Conservation (phyloP, 2,329 filamentous ascomycete genomes). For the Colletotrichum salicis region DNA sequence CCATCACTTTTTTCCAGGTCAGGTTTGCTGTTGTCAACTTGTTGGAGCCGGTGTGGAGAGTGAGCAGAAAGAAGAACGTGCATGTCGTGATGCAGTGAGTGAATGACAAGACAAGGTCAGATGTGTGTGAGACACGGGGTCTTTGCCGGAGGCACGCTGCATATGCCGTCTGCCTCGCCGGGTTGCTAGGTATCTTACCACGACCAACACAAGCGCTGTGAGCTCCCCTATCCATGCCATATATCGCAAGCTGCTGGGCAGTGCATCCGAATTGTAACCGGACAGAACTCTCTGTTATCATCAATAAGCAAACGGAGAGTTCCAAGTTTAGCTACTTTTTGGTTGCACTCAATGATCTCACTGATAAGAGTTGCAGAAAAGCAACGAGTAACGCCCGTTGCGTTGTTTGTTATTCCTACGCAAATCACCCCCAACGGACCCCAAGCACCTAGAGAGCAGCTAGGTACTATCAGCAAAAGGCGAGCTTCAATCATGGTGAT, state of each 20-base stretch:
- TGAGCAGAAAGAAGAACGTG: neutral
- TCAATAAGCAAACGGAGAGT: constrained; percentile 18
- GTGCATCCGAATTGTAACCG: neutral
- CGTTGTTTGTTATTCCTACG: neutral
- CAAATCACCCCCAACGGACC: neutral
- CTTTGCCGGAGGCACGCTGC: constrained; percentile 27
- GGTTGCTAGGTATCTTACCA: neutral
- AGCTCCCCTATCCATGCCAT: neutral
- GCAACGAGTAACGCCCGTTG: constrained; percentile 4
- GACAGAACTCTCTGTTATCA: constrained; percentile 13
- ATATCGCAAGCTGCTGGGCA: neutral
- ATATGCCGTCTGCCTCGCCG: constrained; percentile 21
- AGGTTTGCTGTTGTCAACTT: neutral
- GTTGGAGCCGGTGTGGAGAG: neutral
- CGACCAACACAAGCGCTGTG: neutral
- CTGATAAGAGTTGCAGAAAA: constrained; percentile 26
- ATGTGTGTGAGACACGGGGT: constrained; percentile 15
- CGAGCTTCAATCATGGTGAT: neutral
- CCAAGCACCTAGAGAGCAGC: neutral
- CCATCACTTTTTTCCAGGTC: neutral
- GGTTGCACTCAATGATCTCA: constrained; percentile 6
- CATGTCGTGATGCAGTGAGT: constrained; percentile 17
- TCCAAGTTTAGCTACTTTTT: neutral
- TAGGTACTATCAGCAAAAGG: neutral
- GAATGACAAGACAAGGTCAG: neutral